phyloP scores from a whole-genome alignment of 768 basidiomycete genomes.

The Lactifluus volemus region DNA sequence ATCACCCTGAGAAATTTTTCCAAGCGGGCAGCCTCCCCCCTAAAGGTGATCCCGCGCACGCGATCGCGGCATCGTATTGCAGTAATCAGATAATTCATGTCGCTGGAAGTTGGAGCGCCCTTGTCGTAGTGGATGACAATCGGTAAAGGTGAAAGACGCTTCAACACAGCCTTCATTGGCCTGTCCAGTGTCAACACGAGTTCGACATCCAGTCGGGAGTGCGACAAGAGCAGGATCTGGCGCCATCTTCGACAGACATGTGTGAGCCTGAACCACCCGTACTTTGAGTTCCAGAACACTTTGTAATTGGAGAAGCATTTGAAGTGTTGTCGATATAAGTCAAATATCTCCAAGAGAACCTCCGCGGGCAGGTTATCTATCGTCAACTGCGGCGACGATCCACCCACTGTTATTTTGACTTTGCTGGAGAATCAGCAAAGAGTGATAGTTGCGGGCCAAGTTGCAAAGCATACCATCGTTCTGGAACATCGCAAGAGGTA shows the following conservation, averaged over 20 bases:
- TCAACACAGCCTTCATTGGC: neutral
- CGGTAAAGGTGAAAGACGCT: neutral
- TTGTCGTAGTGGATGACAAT: neutral
- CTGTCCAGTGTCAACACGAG: neutral
- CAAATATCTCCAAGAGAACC: slow-evolving; percentile 1
- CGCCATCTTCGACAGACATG: slow-evolving; percentile 8
- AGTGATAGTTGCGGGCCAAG: neutral
- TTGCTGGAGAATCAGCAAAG: neutral
- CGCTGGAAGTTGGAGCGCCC: neutral
- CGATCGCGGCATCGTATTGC: neutral
- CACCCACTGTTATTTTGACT: neutral
- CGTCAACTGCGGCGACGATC: neutral
- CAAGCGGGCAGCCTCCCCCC: rapidly evolving
- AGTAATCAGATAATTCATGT: neutral
- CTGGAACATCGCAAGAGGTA: neutral
- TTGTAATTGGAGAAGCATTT: neutral
- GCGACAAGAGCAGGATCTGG: neutral
- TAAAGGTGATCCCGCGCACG: neutral
- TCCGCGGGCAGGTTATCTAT: neutral
- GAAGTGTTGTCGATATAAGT: neutral
- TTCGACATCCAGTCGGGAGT: neutral
- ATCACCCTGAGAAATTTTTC: neutral
- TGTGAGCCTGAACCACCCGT: neutral
- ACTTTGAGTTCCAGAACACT: neutral
- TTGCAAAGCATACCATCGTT: neutral